phyloP scores from a whole-genome alignment of 768 basidiomycete species.

The button mushroom (Agaricus bisporus) region DNA sequence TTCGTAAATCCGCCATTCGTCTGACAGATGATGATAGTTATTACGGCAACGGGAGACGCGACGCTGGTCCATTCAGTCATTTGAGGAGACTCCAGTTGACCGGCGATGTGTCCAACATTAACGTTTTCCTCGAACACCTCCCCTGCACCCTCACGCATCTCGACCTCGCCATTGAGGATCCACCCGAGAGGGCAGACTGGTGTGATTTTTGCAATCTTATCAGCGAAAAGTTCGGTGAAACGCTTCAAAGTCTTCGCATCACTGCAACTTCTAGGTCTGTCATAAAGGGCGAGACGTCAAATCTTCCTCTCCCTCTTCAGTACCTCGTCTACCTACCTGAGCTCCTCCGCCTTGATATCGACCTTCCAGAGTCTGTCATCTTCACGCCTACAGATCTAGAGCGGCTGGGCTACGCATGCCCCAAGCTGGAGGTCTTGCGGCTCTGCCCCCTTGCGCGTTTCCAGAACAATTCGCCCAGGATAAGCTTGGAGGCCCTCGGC shows the following conservation, averaged over 20 bases:
- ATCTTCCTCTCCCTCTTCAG: slow-evolving; percentile 56
- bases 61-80: slow-evolving; percentile 47
- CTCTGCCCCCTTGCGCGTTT: slow-evolving; percentile 68
- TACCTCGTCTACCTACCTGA: slow-evolving; percentile 46
- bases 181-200: slow-evolving; percentile 72
- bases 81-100: slow-evolving; percentile 61
- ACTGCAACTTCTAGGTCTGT: slow-evolving; percentile 66
- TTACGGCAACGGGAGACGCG: slow-evolving; percentile 9
- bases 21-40: slow-evolving; percentile 52
- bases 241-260: slow-evolving; percentile 56
- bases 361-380: slow-evolving; percentile 71
- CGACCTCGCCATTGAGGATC: slow-evolving; percentile 76
- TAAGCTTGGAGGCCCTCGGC: slow-evolving; percentile 60
- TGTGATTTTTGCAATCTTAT: slow-evolving; percentile 60
- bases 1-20: slow-evolving; percentile 62
- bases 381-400: slow-evolving; percentile 58
- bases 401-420: slow-evolving; percentile 53
- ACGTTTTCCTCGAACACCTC: slow-evolving; percentile 66
- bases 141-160: slow-evolving; percentile 59
- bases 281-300: slow-evolving; percentile 54
- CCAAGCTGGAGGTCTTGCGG: slow-evolving; percentile 61
- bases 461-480: slow-evolving; percentile 41
- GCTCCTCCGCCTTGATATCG: slow-evolving; percentile 63
- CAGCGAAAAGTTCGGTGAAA: slow-evolving; percentile 53
- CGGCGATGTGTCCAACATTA: slow-evolving; percentile 64